Evolutionary conservation across 2,329 filamentous ascomycete genomes (phyloP).

Genomic region (Fonsecaea monophora): DNA sequence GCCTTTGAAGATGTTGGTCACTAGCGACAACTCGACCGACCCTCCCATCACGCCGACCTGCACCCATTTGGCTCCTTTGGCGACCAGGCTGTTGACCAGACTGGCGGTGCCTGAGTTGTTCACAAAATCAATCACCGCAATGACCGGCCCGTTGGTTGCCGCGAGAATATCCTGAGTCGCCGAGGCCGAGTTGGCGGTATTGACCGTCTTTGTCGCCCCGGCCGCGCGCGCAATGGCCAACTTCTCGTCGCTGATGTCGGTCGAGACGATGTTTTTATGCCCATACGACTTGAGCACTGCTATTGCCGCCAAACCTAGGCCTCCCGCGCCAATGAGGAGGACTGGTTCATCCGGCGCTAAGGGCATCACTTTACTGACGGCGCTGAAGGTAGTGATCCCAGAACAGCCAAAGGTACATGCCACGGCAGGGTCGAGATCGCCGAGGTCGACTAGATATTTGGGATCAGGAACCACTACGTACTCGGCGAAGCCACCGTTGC

Average conservation of each 20-base stretch:
- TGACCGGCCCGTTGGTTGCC: conserved; percentile 20
- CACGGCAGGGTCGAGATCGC: conserved; percentile 46
- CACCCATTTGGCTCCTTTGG: conserved; percentile 31
- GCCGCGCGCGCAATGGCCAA: conserved; percentile 17
- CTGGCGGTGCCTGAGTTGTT: conserved; percentile 32
- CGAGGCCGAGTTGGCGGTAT: not conserved
- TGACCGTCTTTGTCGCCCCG: conserved; percentile 22
- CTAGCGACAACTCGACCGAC: conserved; percentile 26
- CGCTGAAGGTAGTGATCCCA: conserved; percentile 22
- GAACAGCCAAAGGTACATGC: conserved; percentile 25
- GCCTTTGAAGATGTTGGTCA: conserved; percentile 13
- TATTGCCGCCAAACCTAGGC: conserved; percentile 30
- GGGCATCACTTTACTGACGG: conserved; percentile 4
- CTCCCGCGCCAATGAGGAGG: conserved; percentile 30
- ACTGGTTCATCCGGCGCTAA: conserved; percentile 9
- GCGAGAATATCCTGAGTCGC: conserved; percentile 12
- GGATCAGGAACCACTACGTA: conserved; percentile 31
- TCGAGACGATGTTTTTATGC: conserved; percentile 20
- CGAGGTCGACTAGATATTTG: conserved; percentile 31
- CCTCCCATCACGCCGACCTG: conserved; percentile 33
- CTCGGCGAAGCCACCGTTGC: conserved; percentile 44
- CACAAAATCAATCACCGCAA: conserved; percentile 30
- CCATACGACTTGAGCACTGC: conserved; percentile 26
- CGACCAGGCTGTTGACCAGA: conserved; percentile 8
- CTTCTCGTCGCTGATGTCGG: conserved; percentile 24